Conservation (phyloP, 176 grass and related monocot genomes). For the Bonia amplexicaulis region DNA sequence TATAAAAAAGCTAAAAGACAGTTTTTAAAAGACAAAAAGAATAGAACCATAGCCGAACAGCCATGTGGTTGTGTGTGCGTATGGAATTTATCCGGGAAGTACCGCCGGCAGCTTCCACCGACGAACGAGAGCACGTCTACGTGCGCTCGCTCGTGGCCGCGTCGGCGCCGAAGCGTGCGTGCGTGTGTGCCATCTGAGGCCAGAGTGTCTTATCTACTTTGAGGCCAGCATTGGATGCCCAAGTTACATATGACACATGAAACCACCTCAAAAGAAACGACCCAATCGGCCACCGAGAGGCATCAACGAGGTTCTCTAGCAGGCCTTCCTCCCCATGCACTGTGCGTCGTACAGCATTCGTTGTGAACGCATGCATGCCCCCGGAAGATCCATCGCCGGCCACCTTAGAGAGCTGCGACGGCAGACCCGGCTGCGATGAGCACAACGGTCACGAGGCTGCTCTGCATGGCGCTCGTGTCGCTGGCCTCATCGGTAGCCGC, state of each 20-base stretch:
- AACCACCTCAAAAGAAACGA: too few species aligned
- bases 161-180: too few species aligned
- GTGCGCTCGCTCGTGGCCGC: not conserved
- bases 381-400: not conserved
- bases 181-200: not conserved
- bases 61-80: not conserved
- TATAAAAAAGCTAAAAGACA: too few species aligned
- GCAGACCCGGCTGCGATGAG: constrained; percentile 6
- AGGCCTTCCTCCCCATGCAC: too few species aligned
- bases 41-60: too few species aligned
- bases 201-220: not conserved
- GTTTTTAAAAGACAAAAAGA: too few species aligned
- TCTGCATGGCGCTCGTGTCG: not conserved
- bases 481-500: constrained; percentile 4
- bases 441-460: not conserved
- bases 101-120: not conserved
- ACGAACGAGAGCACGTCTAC: not conserved
- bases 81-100: not conserved
- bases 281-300: too few species aligned
- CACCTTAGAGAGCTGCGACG: constrained; percentile 18
- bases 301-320: too few species aligned
- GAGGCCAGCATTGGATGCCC: not conserved
- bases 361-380: not conserved
- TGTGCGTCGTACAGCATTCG: too few species aligned
- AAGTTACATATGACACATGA: not conserved